A percentile compares a stretch with the other conserved stretches of the same genome.
phyloP scores from a whole-genome alignment of 371 early-diverging fungal genomes.

The Apophysomyces ossiformis region DNA sequence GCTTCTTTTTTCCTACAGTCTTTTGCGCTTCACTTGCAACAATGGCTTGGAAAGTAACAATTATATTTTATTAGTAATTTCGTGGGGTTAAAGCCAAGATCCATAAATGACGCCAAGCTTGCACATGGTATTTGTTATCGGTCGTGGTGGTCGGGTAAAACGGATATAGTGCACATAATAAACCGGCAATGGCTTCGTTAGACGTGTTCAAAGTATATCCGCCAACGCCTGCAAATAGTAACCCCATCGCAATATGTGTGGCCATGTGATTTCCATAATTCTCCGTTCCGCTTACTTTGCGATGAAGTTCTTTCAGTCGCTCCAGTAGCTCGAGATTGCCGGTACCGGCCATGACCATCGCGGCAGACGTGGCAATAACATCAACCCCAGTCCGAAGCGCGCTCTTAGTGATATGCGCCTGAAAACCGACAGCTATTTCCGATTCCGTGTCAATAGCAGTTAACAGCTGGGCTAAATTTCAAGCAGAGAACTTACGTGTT shows the following conservation, averaged over 20 bases:
- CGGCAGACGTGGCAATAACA: conserved; percentile 64
- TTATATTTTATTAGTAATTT: not conserved
- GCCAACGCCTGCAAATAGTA: conserved; percentile 84
- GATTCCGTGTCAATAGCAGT: conserved; percentile 14
- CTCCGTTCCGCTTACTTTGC: conserved; percentile 36
- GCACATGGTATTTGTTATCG: conserved; percentile 82
- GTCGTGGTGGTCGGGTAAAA: conserved; percentile 66
- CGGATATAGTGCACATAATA: conserved; percentile 81
- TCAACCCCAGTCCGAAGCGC: conserved; percentile 67
- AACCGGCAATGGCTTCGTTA: conserved; percentile 70
- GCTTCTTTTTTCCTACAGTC: too few relatives aligned
- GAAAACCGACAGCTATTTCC: conserved; percentile 48
- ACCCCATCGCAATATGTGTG: conserved; percentile 80
- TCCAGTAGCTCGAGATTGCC: conserved; percentile 68
- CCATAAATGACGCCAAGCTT: conserved; percentile 91
- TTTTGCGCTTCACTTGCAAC: too few relatives aligned
- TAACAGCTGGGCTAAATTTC: not conserved
- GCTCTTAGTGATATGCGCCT: conserved; percentile 60
- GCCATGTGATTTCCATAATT: conserved; percentile 88
- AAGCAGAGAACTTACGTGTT: conserved; percentile 36
- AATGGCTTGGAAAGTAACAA: too few relatives aligned
- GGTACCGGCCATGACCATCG: conserved; percentile 85
- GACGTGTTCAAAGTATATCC: conserved; percentile 73
- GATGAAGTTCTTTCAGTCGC: conserved; percentile 60
- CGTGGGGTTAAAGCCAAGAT: conserved; percentile 78